Evolutionary conservation across 768 basidiomycete species (phyloP), one percentile per base, ranked within the genome.

Genomic region (Favolaschia claudopus): DNA sequence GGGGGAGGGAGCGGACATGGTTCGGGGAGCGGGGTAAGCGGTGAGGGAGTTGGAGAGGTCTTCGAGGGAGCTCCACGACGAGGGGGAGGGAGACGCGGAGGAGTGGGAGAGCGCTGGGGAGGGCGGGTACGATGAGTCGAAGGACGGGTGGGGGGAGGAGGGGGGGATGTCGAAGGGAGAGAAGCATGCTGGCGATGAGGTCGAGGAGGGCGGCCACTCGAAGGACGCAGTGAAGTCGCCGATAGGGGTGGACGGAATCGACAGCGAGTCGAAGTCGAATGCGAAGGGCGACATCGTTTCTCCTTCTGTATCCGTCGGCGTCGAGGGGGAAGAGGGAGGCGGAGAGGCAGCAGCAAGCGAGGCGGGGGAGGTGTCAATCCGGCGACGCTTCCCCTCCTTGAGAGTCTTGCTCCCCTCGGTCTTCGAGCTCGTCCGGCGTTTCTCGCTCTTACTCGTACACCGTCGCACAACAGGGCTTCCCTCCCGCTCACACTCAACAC

Each of bases 81-180:
- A 4, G 37, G 48, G 34, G 8, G 36, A 48, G 17, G 46, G 19
- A n/a, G 38, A 7, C 34, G 55, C 37, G 33, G 24, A 31, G 8
- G 58, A 14, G 44, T 32, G 31, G 7, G 58, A 51, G 29, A 55
- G 48, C 19, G 52, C 52, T 33, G 52, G 59, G 3, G 52, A 55
- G 20, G 59, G 43, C 33, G 59, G 52, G 52, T 22, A 38, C 1
- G 57, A n/a, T n/a, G n/a, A 43, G 39, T 37, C 13, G 47, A 34
- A 42, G 10, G 44, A 27, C 9, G 55, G n/a, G 24, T 32, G 38
- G 33, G 43, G 43, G 25, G 44, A 17, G 34, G 33, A 19, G 40
- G 22, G 28, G 12, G 42, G 9, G 20, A 28, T 5, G 50, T 29
- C 37, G 38, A 31, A 50, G 46, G 42, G 32, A 22, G 22, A 5